Conservation (phyloP, 371 early-diverging fungal species). For the Thermomucor indicae-seudaticae region DNA sequence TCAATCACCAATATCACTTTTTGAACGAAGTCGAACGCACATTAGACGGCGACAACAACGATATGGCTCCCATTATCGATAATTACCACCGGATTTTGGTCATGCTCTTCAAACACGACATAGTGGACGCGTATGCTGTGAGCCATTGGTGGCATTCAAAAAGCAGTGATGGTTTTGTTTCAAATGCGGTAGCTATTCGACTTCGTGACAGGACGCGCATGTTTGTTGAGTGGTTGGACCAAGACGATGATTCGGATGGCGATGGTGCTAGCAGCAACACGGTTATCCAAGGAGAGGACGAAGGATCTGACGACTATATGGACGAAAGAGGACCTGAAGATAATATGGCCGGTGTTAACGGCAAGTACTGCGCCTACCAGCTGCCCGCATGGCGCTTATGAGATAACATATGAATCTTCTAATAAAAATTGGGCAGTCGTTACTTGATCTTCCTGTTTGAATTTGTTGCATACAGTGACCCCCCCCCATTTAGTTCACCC, state of each 20-base stretch:
- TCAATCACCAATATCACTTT: slow-evolving; percentile 23
- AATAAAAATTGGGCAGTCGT: too few relatives aligned
- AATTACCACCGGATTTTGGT: slow-evolving; percentile 36
- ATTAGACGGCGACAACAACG: neutral
- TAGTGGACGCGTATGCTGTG: slow-evolving; percentile 37
- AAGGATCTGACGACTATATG: too few relatives aligned
- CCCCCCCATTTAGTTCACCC: too few relatives aligned
- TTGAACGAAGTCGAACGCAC: slow-evolving; percentile 25
- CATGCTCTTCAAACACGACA: slow-evolving; percentile 37
- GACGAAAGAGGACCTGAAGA: too few relatives aligned
- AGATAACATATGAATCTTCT: too few relatives aligned
- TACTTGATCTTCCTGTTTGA: too few relatives aligned
- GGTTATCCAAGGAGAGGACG: too few relatives aligned
- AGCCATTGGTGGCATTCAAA: slow-evolving; percentile 35
- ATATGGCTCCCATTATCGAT: slow-evolving; percentile 11
- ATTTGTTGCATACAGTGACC: too few relatives aligned
- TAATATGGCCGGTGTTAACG: too few relatives aligned
- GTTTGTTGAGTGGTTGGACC: slow-evolving; percentile 26
- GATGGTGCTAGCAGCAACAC: slow-evolving; percentile 1
- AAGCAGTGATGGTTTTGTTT: slow-evolving; percentile 3
- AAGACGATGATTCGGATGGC: slow-evolving; percentile 15
- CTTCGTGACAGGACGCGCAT: slow-evolving; percentile 18
- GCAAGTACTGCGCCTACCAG: too few relatives aligned
- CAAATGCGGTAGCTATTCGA: slow-evolving; percentile 1
- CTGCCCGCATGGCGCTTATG: too few relatives aligned